Evolutionary conservation across 1,284 basidiomycete genomes (phyloP), one percentile per base, ranked within the genome.

Genomic region (Ganoderma sinense): DNA sequence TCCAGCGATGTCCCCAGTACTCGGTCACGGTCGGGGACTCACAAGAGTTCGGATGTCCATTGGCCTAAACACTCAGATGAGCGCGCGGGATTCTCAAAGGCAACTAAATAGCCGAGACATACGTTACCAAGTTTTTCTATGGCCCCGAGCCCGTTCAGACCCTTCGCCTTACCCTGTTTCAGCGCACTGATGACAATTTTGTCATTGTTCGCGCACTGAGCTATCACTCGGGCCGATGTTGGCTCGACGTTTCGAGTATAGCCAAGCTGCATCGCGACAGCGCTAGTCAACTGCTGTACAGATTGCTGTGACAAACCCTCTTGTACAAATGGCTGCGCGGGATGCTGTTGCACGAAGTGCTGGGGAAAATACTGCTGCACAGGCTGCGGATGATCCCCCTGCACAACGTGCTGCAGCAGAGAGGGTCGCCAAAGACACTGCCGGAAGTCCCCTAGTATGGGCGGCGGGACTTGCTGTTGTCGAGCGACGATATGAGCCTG

Each of bases 91-190:
- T 23, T 8, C 4, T 43, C 8, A 14, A 53, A 26, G 16, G 26
- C 29, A 29, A 16, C 13, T 36, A 11, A 39, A 16, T n/a, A 40
- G 13, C n/a, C 33, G 23, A 14, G 1, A 41, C 67, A 6, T 36
- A 71, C 68, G 10, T 66, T 58, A 20, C 69, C 58, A 16, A 71
- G 62, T 41, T 53, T 56, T 53, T 69, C 68, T 10, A 71, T 14
- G 5, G 67, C 70, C 51, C 48, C 56, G 1, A 68, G 65, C 4
- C 36, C 26, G 14, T 51, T 58, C 31, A 61, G 36, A 0, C 53
- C 60, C 18, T 36, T 20, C 18, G 51, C 16, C 33, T 59, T 56
- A 58, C 56, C 66, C 23, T 26, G n/a, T 33, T 45, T 62, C 59
- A 69, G 20, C 23, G 65, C 68, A 4, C 41, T 48, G 0, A 71